Base-by-base conservation (phyloP, 225 moss, liverwort and hornwort species). In the Rhytidiadelphus loreus region DNA sequence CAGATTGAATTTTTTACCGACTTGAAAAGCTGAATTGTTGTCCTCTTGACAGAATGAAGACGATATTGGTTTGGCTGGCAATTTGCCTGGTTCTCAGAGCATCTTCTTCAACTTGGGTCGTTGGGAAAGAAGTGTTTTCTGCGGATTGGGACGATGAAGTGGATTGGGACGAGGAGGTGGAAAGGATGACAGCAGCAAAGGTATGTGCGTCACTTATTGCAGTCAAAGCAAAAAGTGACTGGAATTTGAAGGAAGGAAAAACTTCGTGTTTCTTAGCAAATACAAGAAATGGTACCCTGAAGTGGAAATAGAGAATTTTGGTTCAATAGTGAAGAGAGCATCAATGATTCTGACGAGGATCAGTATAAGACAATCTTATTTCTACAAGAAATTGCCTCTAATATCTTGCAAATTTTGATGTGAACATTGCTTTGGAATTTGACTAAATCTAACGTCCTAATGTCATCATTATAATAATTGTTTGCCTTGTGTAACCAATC, bases 31-130 rank as follows among this genome's bases (percentile, higher is more conserved):
- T 68, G 77, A 41, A 44, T 46, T 48, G 77, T 83, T 37, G 26
- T 25, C 7, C 8, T 58, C 50, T 84, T 59, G 29, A 46, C 87
- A 91, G 75, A 69, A 92, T 92, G 91, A 82, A 77, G 88, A 72
- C 61, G 29, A 12, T 56, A 11, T 33, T 57, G 43, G 63, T 70
- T 62, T 37, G 57, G 50, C 41, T 85, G 85, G 85, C 82, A 39
- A 62, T 72, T n/a, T 87, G 87, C 82, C 71, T 92, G 61, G n/a
- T 90, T 75, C 76, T 87, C 23, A 20, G 25, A 65, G 74, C 77
- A 29, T 71, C 87, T 25, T 87, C 76, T 82, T 83, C 77, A 29
- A 29, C 21, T 35, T 13, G 73, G 62, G 88, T 86, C 78, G 20
- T 55, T 37, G 80, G 83, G 29, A 50, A 83, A 48, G 52, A 43